phyloP scores from a whole-genome alignment of 768 basidiomycete genomes.

The Leccinum pellstonianum region DNA sequence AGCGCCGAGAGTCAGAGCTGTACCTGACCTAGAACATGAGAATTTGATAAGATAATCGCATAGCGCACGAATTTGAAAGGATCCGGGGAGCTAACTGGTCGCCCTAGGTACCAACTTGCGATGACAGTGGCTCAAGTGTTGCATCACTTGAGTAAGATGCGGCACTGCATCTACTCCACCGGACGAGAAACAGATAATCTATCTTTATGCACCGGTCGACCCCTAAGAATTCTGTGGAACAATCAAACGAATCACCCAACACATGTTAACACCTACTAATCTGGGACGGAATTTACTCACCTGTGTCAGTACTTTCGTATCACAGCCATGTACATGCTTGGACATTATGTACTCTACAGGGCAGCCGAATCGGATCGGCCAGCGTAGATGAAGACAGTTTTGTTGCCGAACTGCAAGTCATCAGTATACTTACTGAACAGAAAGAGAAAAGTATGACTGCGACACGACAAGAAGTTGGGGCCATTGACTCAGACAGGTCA shows the following conservation, averaged over 20 bases:
- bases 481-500: too few species aligned
- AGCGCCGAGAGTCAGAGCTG: background rate
- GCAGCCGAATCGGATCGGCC: background rate
- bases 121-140: background rate
- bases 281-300: background rate
- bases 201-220: background rate
- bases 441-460: too few species aligned
- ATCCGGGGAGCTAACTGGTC: background rate
- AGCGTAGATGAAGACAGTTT: background rate
- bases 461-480: too few species aligned
- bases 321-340: too few species aligned
- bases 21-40: background rate
- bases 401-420: background rate
- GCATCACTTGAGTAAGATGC: background rate
- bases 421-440: too few species aligned
- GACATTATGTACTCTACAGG: background rate
- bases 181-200: background rate
- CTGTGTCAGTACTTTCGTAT: too few species aligned
- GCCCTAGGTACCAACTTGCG: background rate
- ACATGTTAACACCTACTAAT: background rate
- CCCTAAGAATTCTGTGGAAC: background rate
- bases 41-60: background rate
- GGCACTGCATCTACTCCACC: background rate
- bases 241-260: background rate
- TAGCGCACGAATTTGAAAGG: background rate